Conservation (phyloP, 371 early-diverging fungal species). For the Mucor irregularis region DNA sequence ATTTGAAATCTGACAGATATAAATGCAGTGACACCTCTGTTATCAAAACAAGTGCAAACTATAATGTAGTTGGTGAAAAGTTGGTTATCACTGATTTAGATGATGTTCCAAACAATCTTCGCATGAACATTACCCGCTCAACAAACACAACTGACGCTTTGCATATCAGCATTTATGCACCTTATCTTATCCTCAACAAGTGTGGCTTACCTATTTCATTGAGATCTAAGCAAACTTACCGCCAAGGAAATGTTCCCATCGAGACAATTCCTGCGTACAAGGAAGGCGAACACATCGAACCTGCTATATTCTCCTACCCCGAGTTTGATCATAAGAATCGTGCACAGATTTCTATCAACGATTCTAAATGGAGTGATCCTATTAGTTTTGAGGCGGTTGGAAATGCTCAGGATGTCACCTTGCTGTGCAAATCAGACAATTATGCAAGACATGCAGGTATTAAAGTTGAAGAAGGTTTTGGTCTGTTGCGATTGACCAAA, state of each 20-base stretch:
- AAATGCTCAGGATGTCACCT: conserved; percentile 59
- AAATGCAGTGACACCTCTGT: conserved; percentile 10
- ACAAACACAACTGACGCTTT: conserved; percentile 27
- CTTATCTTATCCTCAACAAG: conserved; percentile 76
- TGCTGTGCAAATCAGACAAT: conserved; percentile 39
- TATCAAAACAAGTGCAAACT: conserved; percentile 14
- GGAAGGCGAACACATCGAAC: conserved; percentile 35
- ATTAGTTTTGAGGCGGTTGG: conserved; percentile 88
- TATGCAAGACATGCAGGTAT: conserved; percentile 67
- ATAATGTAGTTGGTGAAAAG: conserved; percentile 14
- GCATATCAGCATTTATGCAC: conserved; percentile 36
- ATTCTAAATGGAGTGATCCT: conserved; percentile 79
- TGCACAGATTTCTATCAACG: conserved; percentile 61
- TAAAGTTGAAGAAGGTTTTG: conserved; percentile 64
- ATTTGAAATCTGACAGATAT: conserved; percentile 56
- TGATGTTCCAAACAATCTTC: conserved; percentile 52
- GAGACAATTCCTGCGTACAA: conserved; percentile 25
- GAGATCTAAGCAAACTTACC: conserved; percentile 15
- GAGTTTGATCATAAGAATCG: conserved; percentile 73
- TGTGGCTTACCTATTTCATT: conserved; percentile 61
- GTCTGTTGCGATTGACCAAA: conserved; percentile 64
- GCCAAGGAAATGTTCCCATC: conserved; percentile 16
- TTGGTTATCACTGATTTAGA: conserved; percentile 36
- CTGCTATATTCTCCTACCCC: conserved; percentile 83
- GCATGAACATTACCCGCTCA: conserved; percentile 52